Percentiles rank a stretch among this genome's conserved stretches.
phyloP scores from a whole-genome alignment of 108 stramenopile species.

The Schizochytrium sp. region DNA sequence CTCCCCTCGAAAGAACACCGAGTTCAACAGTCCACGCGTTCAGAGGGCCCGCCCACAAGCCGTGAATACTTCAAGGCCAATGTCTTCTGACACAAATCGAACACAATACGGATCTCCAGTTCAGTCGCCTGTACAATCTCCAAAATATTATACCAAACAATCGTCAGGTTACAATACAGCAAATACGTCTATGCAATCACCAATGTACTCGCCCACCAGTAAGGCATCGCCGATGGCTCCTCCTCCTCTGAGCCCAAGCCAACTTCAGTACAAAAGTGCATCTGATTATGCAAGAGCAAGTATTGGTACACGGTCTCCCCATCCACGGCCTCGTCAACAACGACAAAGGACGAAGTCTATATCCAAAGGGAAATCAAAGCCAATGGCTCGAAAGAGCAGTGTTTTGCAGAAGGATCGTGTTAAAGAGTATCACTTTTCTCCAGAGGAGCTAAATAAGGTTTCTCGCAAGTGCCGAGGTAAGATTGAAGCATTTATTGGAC shows the following conservation, averaged over 20 bases:
- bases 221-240: too few species aligned
- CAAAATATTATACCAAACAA: not conserved
- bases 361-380: not conserved
- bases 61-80: not conserved
- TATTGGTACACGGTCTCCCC: not conserved
- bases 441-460: not conserved
- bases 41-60: not conserved
- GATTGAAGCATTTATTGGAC: slow-evolving; percentile 9
- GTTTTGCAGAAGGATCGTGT: not conserved
- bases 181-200: not conserved
- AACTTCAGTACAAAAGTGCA: not conserved
- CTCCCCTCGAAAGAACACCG: not conserved
- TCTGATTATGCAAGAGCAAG: not conserved
- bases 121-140: not conserved
- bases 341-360: not conserved
- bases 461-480: not conserved
- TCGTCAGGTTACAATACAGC: not conserved
- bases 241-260: not conserved
- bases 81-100: not conserved
- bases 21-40: not conserved
- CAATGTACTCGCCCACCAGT: too few species aligned
- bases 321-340: not conserved
- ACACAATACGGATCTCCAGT: not conserved
- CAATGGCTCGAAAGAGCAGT: too few species aligned
- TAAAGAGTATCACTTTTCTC: not conserved